Evolutionary conservation across 352 stramenopile genomes (phyloP), one percentile per base, ranked within the genome.

Genomic region (Phytophthora citrophthora): DNA sequence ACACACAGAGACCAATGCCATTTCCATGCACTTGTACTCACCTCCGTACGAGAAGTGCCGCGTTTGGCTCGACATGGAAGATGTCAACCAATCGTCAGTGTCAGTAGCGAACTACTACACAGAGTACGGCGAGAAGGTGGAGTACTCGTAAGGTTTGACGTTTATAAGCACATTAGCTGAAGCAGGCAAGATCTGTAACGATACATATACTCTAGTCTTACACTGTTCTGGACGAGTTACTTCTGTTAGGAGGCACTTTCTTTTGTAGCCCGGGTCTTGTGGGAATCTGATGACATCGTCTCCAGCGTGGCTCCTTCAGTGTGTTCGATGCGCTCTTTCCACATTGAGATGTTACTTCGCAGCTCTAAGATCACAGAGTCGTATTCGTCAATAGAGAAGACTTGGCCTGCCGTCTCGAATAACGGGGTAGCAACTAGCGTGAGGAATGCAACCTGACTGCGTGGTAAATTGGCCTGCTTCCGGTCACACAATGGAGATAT

Each of bases 1-100:
- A 16, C 64, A 81, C 41, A 36, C 58, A 7, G 73, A 90, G 50
- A 58, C 78, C n/a, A 81, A 91, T 39, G 89, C 94, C n/a, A 88
- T 98, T 54, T 96, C 94, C 4, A 79, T 98, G 68, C 94, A 98
- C 64, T 63, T 98, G 1, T 98, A 98, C 64, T 81, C 85, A 31
- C 94, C 94, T 55, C 94, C 94, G 38, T 97, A 97, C 72, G 70
- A 95, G 18, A 89, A 92, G 64, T 98, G 94, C 70, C 85, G 86
- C 49, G 74, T 97, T 59, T 97, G 90, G 90, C 72, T 94, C 50
- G 82, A 96, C 59, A 76, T 81, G 15, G 64, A 68, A 3, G 54
- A 91, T 44, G 79, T 83, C 29, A 64, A 64, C 54, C 86, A 91
- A 55, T 77, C 67, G 10, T 91, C 79, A 12, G 77, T 92, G 46